These are phyloP conservation scores for Ophiostoma sp. DNA, from an alignment of 2,329 filamentous ascomycete genomes.

Conservation along the genomic window DNA sequence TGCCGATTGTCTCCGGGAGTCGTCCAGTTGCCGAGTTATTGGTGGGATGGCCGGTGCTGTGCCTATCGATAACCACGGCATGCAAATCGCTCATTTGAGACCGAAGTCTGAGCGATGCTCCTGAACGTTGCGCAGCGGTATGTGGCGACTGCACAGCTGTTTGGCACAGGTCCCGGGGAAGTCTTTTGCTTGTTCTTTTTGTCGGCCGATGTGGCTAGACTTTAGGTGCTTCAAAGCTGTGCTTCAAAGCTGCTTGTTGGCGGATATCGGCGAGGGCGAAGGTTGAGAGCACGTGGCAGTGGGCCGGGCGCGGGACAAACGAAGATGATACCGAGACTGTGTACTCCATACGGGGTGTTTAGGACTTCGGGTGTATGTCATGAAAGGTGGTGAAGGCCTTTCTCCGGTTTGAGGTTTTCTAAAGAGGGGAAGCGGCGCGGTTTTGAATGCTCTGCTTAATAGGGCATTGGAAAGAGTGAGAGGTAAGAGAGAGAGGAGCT, in stretches of 20 bases:
- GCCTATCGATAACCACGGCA: background rate
- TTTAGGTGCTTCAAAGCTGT: no score
- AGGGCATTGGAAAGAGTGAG: background rate
- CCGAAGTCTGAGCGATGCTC: no score
- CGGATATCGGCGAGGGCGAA: background rate
- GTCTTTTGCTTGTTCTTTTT: background rate
- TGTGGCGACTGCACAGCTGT: background rate
- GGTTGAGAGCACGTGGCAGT: background rate
- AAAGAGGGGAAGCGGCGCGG: no score
- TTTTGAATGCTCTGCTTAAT: background rate
- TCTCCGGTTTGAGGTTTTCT: no score
- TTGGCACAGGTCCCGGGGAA: no score
- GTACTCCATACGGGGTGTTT: background rate
- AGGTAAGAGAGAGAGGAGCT: background rate
- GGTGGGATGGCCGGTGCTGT: background rate
- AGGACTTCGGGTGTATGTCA: background rate
- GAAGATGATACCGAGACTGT: background rate
- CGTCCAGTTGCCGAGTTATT: background rate
- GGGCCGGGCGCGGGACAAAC: background rate
- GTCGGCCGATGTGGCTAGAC: background rate
- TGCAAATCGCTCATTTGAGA: background rate
- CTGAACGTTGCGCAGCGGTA: background rate
- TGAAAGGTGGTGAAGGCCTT: background rate
- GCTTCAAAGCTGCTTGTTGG: background rate
- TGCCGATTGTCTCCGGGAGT: no score